Conservation (phyloP, 2,329 filamentous ascomycete species). For the Gremmenia infestans region DNA sequence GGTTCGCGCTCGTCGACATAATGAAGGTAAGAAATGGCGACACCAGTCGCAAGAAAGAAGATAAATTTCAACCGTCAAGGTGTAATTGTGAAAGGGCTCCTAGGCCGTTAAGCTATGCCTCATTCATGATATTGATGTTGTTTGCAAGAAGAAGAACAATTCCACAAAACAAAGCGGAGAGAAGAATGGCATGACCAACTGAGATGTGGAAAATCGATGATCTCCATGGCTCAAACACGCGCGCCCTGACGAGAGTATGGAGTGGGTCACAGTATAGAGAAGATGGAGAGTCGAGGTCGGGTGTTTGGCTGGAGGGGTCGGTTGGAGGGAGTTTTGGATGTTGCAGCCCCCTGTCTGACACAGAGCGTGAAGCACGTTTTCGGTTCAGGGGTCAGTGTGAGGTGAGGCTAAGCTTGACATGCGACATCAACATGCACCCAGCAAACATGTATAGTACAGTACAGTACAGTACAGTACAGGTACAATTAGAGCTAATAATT, state of each 20-base stretch:
- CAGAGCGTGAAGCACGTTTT: slow-evolving; percentile 6
- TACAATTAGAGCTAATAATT: too few relatives aligned
- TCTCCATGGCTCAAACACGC: slow-evolving; percentile 24
- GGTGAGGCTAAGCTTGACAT: neutral
- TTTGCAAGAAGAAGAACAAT: slow-evolving; percentile 18
- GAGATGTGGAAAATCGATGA: slow-evolving; percentile 18
- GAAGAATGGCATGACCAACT: slow-evolving; percentile 7
- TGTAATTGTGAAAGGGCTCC: slow-evolving; percentile 18
- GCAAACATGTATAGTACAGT: neutral
- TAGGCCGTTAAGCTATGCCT: slow-evolving; percentile 24
- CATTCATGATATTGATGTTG: slow-evolving; percentile 18
- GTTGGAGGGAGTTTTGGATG: slow-evolving; percentile 6
- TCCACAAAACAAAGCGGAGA: slow-evolving; percentile 5
- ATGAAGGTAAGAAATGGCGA: slow-evolving; percentile 25
- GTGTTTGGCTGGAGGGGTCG: slow-evolving; percentile 9
- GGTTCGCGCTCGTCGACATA: slow-evolving; percentile 37
- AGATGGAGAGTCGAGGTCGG: slow-evolving; percentile 9
- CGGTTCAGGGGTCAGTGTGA: neutral
- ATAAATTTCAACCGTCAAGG: slow-evolving; percentile 24
- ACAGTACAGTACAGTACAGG: too few relatives aligned
- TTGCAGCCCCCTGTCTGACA: slow-evolving; percentile 16
- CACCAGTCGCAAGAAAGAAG: slow-evolving; percentile 23
- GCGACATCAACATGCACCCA: neutral
- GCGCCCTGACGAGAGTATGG: slow-evolving; percentile 19
- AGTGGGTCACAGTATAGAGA: slow-evolving; percentile 12